Percentiles rank a stretch among this genome's conserved stretches.
Conservation (phyloP, 164 flowering plant species). For the Euptelea pleiosperma region DNA sequence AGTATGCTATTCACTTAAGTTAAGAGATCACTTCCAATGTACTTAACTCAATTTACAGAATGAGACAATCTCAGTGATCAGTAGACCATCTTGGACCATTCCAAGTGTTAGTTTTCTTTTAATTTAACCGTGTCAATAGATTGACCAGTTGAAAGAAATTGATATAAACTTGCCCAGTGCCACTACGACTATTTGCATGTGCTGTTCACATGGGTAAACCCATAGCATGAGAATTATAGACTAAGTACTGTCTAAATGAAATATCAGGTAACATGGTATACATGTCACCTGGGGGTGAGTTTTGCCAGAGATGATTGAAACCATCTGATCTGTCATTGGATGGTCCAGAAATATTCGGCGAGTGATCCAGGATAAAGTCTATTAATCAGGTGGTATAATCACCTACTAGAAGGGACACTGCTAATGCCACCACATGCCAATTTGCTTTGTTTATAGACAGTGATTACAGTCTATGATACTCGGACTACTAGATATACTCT, state of each 20-base stretch:
- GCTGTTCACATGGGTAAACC: not conserved
- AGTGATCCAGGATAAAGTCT: slow-evolving; percentile 1
- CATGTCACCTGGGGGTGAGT: no score
- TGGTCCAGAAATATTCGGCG: no score
- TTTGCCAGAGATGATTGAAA: no score
- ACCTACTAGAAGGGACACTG: not conserved
- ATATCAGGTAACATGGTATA: not conserved
- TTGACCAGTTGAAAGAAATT: not conserved
- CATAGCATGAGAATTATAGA: not conserved
- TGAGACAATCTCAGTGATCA: not conserved
- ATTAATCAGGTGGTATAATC: not conserved
- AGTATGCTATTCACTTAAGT: no score
- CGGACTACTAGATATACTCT: not conserved
- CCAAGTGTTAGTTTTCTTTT: not conserved
- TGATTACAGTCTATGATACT: not conserved
- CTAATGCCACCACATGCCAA: not conserved
- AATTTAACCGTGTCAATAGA: not conserved
- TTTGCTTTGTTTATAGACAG: not conserved
- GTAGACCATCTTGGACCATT: not conserved
- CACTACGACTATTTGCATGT: not conserved
- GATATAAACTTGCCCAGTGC: not conserved
- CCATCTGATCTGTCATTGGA: no score
- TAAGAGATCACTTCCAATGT: no score
- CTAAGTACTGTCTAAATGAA: not conserved
- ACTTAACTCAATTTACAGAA: not conserved